Conservation (phyloP, 768 basidiomycete species). For the Boletus reticuloceps region DNA sequence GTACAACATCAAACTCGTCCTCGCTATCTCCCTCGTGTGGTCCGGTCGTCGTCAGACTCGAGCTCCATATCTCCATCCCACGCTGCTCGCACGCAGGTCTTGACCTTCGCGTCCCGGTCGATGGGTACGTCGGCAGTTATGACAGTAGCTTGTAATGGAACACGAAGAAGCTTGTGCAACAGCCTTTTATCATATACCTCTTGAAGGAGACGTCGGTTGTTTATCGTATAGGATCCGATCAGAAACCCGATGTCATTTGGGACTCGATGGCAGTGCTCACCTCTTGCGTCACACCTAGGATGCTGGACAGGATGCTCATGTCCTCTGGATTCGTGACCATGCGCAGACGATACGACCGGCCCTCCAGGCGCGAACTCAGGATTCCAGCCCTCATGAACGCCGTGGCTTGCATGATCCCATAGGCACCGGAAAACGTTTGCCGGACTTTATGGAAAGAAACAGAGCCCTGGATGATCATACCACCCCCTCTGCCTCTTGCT, state of each 20-base stretch:
- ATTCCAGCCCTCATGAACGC: slow-evolving; percentile 65
- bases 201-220: slow-evolving; percentile 65
- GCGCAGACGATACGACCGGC: slow-evolving; percentile 47
- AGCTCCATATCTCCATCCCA: slow-evolving; percentile 40
- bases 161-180: slow-evolving; percentile 59
- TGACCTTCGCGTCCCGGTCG: slow-evolving; percentile 5
- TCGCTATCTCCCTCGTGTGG: slow-evolving; percentile 22
- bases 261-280: slow-evolving; percentile 37
- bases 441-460: slow-evolving; percentile 77
- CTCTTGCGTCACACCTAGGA: slow-evolving; percentile 84
- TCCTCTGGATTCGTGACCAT: slow-evolving; percentile 52
- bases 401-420: slow-evolving; percentile 71
- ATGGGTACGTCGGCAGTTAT: slow-evolving; percentile 20
- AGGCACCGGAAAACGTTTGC: slow-evolving; percentile 79
- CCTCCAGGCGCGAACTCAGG: slow-evolving; percentile 52
- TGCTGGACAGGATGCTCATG: slow-evolving; percentile 73
- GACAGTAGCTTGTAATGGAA: slow-evolving; percentile 25
- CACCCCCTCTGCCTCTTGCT: slow-evolving; percentile 81
- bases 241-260: background rate
- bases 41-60: slow-evolving; percentile 29
- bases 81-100: slow-evolving; percentile 34
- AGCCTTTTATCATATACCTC: slow-evolving; percentile 61
- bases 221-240: slow-evolving; percentile 53
- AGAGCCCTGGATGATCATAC: slow-evolving; percentile 55
- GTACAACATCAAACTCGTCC: background rate